Percentiles rank a stretch among this genome's conserved stretches.
phyloP scores from a whole-genome alignment of 192 early-diverging fungal genomes.

The Bifiguratus adelaidae region DNA sequence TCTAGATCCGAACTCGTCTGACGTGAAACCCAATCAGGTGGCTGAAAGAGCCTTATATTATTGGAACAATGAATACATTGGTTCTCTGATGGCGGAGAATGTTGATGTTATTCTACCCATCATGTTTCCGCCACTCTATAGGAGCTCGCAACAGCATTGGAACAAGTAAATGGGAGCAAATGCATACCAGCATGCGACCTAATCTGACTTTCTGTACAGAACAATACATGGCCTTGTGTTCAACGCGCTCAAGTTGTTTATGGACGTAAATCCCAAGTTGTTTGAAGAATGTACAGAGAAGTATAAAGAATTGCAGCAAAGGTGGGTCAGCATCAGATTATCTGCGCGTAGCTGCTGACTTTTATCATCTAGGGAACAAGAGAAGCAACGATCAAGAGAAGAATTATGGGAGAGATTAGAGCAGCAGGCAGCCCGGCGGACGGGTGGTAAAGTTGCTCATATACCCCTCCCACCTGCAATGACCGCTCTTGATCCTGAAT shows the following conservation, averaged over 20 bases:
- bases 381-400: conserved; percentile 71
- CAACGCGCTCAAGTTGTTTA: conserved; percentile 94
- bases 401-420: conserved; percentile 83
- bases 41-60: conserved; percentile 96
- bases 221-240: conserved; percentile 96
- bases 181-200: background rate
- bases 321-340: conserved; percentile 36
- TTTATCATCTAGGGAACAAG: conserved; percentile 53
- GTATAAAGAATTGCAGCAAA: conserved; percentile 82
- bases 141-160: conserved; percentile 96
- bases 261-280: conserved; percentile 89
- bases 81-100: conserved; percentile 92
- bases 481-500: conserved; percentile 9
- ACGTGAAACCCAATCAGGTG: conserved; percentile 41
- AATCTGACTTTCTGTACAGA: conserved; percentile 23
- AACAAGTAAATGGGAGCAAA: conserved; percentile 53
- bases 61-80: conserved; percentile 99
- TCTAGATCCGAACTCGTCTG: background rate
- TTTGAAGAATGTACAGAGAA: conserved; percentile 95
- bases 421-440: conserved; percentile 23
- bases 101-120: conserved; percentile 87
- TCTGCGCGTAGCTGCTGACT: background rate
- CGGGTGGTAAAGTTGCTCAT: conserved; percentile 13
- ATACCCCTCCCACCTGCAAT: conserved; percentile 4
- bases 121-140: conserved; percentile 88